These are phyloP conservation scores for Microbotryum scabiosae DNA, from an alignment of 1,284 basidiomycete genomes.

Conservation along the genomic window DNA sequence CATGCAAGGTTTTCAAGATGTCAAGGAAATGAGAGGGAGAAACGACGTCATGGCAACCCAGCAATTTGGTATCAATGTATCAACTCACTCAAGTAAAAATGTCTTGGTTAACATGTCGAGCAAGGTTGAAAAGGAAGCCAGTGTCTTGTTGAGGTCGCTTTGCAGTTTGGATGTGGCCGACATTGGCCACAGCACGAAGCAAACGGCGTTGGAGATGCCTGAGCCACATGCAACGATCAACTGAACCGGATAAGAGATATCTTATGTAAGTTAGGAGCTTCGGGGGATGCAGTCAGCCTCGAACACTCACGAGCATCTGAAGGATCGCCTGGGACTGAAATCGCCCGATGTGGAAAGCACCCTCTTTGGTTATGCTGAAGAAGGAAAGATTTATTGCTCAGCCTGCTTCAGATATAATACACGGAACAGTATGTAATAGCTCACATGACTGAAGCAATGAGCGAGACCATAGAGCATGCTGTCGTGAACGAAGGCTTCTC, in stretches of 20 bases:
- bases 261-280: no score
- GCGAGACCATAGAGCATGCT: conserved; percentile 78
- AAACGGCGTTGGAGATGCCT: conserved; percentile 69
- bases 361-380: conserved; percentile 75
- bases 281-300: no score
- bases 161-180: conserved; percentile 77
- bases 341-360: conserved; percentile 54
- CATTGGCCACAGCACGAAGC: conserved; percentile 71
- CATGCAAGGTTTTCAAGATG: conserved; percentile 46
- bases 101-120: conserved; percentile 68
- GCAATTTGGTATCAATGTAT: no score
- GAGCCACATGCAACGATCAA: conserved; percentile 71
- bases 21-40: not conserved
- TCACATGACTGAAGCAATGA: conserved; percentile 67
- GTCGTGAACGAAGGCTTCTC: conserved; percentile 14
- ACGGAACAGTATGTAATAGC: conserved; percentile 31
- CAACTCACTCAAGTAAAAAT: conserved; percentile 61
- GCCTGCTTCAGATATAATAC: not conserved
- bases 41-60: no score
- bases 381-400: not conserved
- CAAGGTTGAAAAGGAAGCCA: conserved; percentile 78
- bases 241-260: conserved; percentile 49
- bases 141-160: conserved; percentile 65
- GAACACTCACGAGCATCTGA: conserved; percentile 29
- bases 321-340: conserved; percentile 39